phyloP scores from a whole-genome alignment of 805 yeast species.

The Saturnispora sanitii region DNA sequence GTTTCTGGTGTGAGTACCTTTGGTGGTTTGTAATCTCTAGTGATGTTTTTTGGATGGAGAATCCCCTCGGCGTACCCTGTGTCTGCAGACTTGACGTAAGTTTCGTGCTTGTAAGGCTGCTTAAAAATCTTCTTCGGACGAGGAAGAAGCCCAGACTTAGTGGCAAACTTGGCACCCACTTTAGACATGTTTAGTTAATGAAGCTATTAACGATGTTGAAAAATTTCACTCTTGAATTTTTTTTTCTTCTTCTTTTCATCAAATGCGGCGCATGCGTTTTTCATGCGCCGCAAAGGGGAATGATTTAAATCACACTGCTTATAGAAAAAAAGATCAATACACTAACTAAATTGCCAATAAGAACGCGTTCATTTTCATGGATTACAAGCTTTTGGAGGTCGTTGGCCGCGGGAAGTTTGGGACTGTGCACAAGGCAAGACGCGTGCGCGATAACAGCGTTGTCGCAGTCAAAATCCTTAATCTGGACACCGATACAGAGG shows the following conservation, averaged over 20 bases:
- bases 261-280: too few relatives aligned
- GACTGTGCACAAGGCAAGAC: conserved; percentile 83
- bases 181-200: conserved; percentile 33
- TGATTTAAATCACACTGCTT: too few relatives aligned
- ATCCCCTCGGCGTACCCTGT: conserved; percentile 67
- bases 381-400: conserved; percentile 75
- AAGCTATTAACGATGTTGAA: too few relatives aligned
- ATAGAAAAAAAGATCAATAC: background rate
- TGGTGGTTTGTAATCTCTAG: conserved; percentile 45
- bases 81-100: conserved; percentile 38
- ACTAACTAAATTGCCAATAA: background rate
- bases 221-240: too few relatives aligned
- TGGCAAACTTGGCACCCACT: conserved; percentile 41
- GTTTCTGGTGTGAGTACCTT: conserved; percentile 50
- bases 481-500: conserved; percentile 88
- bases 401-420: conserved; percentile 97
- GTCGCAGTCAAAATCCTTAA: conserved; percentile 92
- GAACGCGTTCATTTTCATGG: conserved; percentile 6
- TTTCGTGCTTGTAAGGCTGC: conserved; percentile 47
- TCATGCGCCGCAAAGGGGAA: too few relatives aligned
- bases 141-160: conserved; percentile 79
- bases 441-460: conserved; percentile 47
- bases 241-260: too few relatives aligned
- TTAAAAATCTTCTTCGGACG: conserved; percentile 66
- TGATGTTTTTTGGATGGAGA: conserved; percentile 54